phyloP scores from a whole-genome alignment of 2,329 filamentous ascomycete species.

The Clonostachys chloroleuca region DNA sequence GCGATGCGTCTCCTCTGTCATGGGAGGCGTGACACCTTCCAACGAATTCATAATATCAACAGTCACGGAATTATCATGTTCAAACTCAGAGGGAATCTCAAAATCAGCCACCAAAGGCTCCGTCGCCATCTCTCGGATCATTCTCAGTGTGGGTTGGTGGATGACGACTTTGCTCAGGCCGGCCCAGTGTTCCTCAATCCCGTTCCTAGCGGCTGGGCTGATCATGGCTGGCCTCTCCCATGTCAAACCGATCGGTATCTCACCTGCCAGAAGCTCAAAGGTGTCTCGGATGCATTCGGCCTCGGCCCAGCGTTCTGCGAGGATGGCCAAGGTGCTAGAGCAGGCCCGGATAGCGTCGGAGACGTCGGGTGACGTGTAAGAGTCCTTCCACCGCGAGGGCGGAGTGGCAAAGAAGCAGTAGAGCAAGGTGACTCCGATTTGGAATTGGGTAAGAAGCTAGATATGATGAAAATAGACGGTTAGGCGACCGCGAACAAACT shows the following conservation, averaged over 20 bases:
- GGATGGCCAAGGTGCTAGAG: slow-evolving; percentile 4
- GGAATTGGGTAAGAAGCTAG: slow-evolving; percentile 4
- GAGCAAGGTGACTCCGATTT: slow-evolving; percentile 4
- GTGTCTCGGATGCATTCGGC: slow-evolving; percentile 3
- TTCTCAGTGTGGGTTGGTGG: slow-evolving; percentile 3
- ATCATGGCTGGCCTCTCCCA: background rate
- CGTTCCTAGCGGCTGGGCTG: background rate
- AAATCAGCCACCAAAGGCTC: slow-evolving; percentile 1
- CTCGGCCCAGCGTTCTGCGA: slow-evolving; percentile 4
- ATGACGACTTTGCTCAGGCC: slow-evolving; percentile 2
- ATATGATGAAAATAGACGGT: background rate
- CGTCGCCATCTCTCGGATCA: slow-evolving; percentile 4
- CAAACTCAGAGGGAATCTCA: background rate
- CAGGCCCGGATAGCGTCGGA: slow-evolving; percentile 5
- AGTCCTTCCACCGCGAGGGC: background rate
- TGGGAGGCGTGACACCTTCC: too few relatives aligned
- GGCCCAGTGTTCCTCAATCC: slow-evolving; percentile 1
- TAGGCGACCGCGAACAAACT: background rate
- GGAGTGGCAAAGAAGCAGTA: slow-evolving; percentile 5
- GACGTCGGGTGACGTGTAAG: slow-evolving; percentile 3
- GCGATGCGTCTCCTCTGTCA: too few relatives aligned
- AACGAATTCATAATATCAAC: too few relatives aligned
- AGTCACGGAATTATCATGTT: too few relatives aligned
- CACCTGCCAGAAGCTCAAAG: slow-evolving; percentile 3
- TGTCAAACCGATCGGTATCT: background rate